Percentiles rank a stretch among this genome's conserved stretches.
Conservation (phyloP, 2,329 filamentous ascomycete genomes). For the Diaporthe nobilis region DNA sequence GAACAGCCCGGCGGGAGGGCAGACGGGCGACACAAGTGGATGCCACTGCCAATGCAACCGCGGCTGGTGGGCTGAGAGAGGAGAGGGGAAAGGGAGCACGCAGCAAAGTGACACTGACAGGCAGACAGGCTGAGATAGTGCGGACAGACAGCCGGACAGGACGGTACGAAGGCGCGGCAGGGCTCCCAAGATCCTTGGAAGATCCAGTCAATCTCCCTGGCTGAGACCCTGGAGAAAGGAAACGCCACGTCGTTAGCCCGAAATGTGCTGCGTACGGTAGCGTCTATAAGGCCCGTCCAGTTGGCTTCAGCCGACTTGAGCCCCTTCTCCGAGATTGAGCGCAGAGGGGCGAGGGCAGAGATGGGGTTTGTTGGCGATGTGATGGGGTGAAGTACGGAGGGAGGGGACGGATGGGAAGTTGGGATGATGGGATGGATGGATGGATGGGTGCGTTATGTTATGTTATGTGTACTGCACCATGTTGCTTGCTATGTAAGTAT, state of each 20-base stretch:
- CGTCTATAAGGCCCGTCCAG: background rate
- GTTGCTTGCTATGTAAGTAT: background rate
- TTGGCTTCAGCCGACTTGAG: background rate
- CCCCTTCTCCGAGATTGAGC: background rate
- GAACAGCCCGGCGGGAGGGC: background rate
- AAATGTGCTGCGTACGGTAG: background rate
- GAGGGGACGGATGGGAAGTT: background rate
- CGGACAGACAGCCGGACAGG: background rate
- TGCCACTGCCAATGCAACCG: background rate
- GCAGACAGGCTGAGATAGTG: background rate
- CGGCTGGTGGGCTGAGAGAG: background rate
- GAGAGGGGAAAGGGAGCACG: background rate
- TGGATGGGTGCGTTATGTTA: slow-evolving; percentile 8
- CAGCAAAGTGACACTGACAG: slow-evolving; percentile 4
- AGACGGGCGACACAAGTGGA: slow-evolving; percentile 1
- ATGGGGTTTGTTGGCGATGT: background rate
- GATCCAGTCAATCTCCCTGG: slow-evolving; percentile 11
- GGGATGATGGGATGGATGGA: background rate
- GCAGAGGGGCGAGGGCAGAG: background rate
- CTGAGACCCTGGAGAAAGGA: slow-evolving; percentile 20
- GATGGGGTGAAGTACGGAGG: background rate
- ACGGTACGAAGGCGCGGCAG: slow-evolving; percentile 2
- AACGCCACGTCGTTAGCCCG: slow-evolving; percentile 25
- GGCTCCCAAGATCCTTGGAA: slow-evolving; percentile 19
- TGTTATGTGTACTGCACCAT: slow-evolving; percentile 11